A percentile compares a stretch with the other conserved stretches of the same genome.
phyloP scores from a whole-genome alignment of 495 filamentous ascomycete genomes.

The Achaetomiella virescens region DNA sequence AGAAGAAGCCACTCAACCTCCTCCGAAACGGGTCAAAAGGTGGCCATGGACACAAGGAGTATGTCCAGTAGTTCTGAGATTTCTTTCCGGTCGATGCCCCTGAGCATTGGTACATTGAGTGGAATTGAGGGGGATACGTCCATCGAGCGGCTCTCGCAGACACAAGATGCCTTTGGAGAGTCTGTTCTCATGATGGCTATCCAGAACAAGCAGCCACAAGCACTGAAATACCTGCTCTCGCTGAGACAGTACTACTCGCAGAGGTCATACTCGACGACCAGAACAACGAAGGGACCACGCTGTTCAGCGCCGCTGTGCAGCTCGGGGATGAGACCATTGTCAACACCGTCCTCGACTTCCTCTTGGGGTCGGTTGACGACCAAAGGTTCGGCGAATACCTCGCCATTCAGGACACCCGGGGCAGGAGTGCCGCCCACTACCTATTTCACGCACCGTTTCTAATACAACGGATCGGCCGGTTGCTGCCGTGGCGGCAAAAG shows the following conservation, averaged over 20 bases:
- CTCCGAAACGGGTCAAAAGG: constrained; percentile 60
- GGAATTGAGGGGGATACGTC: constrained; percentile 80
- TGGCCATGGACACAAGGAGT: constrained; percentile 82
- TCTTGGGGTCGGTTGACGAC: constrained; percentile 34
- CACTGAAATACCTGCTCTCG: constrained; percentile 70
- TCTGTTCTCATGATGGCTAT: constrained; percentile 96
- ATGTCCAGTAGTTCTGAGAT: constrained; percentile 77
- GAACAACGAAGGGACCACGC: constrained; percentile 81
- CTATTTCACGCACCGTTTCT: constrained; percentile 87
- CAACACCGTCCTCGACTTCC: constrained; percentile 63
- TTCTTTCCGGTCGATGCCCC: constrained; percentile 69
- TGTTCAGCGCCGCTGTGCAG: constrained; percentile 93
- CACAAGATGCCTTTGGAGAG: constrained; percentile 73
- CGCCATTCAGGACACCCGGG: constrained; percentile 68
- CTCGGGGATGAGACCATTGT: constrained; percentile 68
- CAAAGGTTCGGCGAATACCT: constrained; percentile 59
- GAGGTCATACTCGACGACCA: constrained; percentile 69
- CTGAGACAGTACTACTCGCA: constrained; percentile 66
- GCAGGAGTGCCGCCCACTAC: constrained; percentile 88
- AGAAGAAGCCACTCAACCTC: constrained; percentile 33
- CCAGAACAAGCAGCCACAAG: constrained; percentile 63
- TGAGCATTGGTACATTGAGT: constrained; percentile 68
- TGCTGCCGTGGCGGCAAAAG: constrained; percentile 82
- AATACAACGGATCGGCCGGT: constrained; percentile 62
- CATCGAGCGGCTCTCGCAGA: constrained; percentile 72